Evolutionary conservation across 2,329 filamentous ascomycete species (phyloP), one percentile per base, ranked within the genome.

Genomic region (Colletotrichum sojae): DNA sequence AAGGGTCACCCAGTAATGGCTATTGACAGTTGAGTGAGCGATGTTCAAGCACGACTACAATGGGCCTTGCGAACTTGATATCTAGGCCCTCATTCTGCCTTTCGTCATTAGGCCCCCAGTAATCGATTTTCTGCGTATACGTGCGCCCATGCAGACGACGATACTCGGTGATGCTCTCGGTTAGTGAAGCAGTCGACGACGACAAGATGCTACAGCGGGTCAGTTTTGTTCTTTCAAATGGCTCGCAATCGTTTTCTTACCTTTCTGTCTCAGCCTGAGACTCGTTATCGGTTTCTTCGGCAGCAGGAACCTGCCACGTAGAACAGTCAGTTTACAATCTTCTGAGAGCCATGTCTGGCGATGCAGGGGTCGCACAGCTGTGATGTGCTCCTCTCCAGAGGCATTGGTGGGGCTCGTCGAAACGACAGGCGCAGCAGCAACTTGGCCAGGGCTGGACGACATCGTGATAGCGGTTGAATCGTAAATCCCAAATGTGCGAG

Each of bases 41-140:
- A n/a, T 1, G 3, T 48, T 12, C 45, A n/a, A 20, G 45, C 15
- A 8, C 45, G 8, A 8, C 6, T 48, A 36, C 10, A 10, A 20
- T 48, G 45, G 45, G 10, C 4, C 16, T 48, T 48, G 40, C 13
- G 5, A 43, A 48, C 45, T 48, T 48, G n/a, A 75, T 73, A 52
- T 76, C 74, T 5, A 75, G 73, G 5, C 74, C 73, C 12, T 74
- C 65, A 52, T 76, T 76, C 31, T 76, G 75, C 46, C 53, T 54
- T n/a, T 76, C 74, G 45, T 76, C 75, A 59, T 76, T 76, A 16
- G 75, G 75, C 6, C 73, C 75, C 75, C 75, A 76, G 64, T 76
- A 76, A 51, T 76, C 75, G 4, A 49, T 54, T 15, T 51, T 43
- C 59, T 62, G 5, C 15, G 45, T n/a, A n/a, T 48, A 48, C 16